Percentiles rank a stretch among this genome's conserved stretches.
Evolutionary conservation across 345 rosid genomes (phyloP).

Genomic region (Diplotaxis tenuifolia): DNA sequence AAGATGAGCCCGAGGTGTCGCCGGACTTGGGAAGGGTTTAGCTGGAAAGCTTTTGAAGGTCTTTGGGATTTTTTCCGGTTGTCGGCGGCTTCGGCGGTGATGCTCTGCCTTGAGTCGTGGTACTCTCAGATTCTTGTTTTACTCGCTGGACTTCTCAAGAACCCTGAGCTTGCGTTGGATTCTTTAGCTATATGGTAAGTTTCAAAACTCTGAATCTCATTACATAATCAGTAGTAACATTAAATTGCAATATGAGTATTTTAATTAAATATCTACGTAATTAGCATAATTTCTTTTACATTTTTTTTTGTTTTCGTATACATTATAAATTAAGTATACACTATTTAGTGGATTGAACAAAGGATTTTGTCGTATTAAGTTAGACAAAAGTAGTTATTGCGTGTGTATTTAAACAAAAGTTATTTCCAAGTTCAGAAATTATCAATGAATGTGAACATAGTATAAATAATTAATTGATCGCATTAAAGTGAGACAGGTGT

Average conservation of each 20-base stretch:
- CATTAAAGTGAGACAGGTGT: not conserved
- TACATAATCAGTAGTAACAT: not conserved
- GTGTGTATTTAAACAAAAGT: too few relatives aligned
- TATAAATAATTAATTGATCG: not conserved
- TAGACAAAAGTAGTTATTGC: not conserved
- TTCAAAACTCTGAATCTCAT: not conserved
- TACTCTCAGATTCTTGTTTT: slow-evolving; percentile 56
- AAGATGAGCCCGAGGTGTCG: slow-evolving; percentile 46
- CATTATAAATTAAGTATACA: not conserved
- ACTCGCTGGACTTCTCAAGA: slow-evolving; percentile 58
- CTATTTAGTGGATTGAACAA: too few relatives aligned
- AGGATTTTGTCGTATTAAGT: not conserved
- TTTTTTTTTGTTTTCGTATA: too few relatives aligned
- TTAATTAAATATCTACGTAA: not conserved
- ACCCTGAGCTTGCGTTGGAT: slow-evolving; percentile 60
- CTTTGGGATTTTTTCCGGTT: slow-evolving; percentile 52
- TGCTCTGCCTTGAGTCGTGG: slow-evolving; percentile 66
- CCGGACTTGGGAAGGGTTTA: slow-evolving; percentile 54
- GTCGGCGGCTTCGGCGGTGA: slow-evolving; percentile 62
- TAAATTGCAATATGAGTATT: too few relatives aligned
- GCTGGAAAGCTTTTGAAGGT: slow-evolving; percentile 52
- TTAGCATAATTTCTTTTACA: not conserved
- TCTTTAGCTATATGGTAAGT: slow-evolving; percentile 56
- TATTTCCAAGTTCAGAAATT: not conserved
- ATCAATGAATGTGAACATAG: not conserved